Conservation (phyloP, 768 basidiomycete species). For the Mycena venus region DNA sequence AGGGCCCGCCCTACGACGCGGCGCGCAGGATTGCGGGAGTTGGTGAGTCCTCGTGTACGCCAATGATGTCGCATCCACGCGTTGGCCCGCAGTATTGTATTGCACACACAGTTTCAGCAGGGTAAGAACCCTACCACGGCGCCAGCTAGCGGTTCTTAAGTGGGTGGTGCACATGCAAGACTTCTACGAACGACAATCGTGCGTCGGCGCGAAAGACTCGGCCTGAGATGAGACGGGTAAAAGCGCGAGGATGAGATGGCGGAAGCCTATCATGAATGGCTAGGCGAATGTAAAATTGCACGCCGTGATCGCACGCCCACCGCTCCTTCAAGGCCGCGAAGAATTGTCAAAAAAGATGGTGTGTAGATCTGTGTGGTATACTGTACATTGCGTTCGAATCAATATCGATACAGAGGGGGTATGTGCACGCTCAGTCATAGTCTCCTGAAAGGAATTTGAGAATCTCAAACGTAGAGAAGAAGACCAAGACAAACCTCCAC, state of each 20-base stretch:
- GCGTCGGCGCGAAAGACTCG: background rate
- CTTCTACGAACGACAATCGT: too few relatives aligned
- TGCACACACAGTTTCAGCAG: background rate
- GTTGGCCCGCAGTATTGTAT: background rate
- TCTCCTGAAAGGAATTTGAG: conserved; percentile 18
- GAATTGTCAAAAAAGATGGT: background rate
- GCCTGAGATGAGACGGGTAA: background rate
- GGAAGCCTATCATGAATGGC: background rate
- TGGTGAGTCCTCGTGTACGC: conserved; percentile 1
- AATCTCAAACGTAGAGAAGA: background rate
- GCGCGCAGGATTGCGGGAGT: background rate
- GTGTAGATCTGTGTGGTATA: background rate
- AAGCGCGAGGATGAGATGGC: background rate
- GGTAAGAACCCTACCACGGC: background rate
- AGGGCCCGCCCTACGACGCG: background rate
- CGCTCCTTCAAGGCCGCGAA: background rate
- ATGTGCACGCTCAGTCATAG: conserved; percentile 26
- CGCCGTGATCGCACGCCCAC: background rate
- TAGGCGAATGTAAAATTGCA: background rate
- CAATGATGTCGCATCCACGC: background rate
- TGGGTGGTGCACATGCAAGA: too few relatives aligned
- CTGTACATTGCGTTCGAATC: conserved; percentile 18
- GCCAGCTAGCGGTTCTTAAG: background rate
- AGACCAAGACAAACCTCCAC: conserved; percentile 40
- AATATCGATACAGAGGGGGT: conserved; percentile 24